phyloP scores from a whole-genome alignment of 805 yeast species.

The Martiniozyma abietophila region DNA sequence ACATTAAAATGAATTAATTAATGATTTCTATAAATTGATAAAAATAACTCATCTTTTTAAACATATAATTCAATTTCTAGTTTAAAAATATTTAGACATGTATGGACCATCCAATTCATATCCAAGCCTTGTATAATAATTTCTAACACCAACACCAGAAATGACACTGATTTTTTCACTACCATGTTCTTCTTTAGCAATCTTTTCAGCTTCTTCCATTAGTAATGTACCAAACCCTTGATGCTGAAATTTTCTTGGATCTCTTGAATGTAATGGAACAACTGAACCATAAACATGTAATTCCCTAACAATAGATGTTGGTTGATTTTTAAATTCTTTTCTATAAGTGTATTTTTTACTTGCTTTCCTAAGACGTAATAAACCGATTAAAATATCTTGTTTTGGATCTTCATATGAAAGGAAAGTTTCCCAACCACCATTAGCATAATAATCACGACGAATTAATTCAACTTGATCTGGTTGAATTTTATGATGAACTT shows the following conservation, averaged over 20 bases:
- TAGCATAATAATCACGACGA: slow-evolving; percentile 92
- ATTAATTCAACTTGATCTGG: slow-evolving; percentile 96
- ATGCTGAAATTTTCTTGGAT: slow-evolving; percentile 96
- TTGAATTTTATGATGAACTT: slow-evolving; percentile 91
- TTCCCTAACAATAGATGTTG: slow-evolving; percentile 92
- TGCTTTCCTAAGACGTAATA: slow-evolving; percentile 80
- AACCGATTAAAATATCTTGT: slow-evolving; percentile 89
- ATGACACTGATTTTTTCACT: slow-evolving; percentile 86
- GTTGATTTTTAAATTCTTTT: slow-evolving; percentile 76
- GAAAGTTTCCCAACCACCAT: slow-evolving; percentile 98
- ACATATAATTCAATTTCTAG: neutral
- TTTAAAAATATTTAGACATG: slow-evolving; percentile 62
- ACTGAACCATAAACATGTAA: slow-evolving; percentile 96
- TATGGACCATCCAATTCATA: slow-evolving; percentile 91
- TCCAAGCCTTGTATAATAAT: slow-evolving; percentile 88
- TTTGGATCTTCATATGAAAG: slow-evolving; percentile 94
- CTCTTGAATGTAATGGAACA: slow-evolving; percentile 92
- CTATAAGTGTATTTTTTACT: slow-evolving; percentile 83
- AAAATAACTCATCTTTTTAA: neutral
- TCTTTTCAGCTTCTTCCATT: slow-evolving; percentile 98
- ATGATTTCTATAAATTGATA: neutral
- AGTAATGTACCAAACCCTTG: slow-evolving; percentile 96
- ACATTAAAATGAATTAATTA: slow-evolving; percentile 2
- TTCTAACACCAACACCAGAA: slow-evolving; percentile 95
- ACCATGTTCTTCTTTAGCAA: slow-evolving; percentile 92